Evolutionary conservation across 495 filamentous ascomycete genomes (phyloP), one percentile per base, ranked within the genome.

Genomic region (Viridothelium virens): DNA sequence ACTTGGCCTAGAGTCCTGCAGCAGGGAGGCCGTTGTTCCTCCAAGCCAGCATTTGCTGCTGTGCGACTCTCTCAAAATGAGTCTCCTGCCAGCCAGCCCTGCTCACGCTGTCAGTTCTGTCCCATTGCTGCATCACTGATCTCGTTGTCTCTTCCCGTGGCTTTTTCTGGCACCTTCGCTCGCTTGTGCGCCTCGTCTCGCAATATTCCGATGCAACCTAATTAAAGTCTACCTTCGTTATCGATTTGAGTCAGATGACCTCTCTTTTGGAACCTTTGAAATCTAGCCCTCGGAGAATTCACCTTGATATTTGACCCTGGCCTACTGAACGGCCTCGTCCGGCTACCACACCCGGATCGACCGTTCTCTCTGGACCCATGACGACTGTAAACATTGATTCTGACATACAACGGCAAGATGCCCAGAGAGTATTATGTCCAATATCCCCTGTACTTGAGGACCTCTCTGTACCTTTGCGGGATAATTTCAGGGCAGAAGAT

Each of bases 11-110:
- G 48, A 53, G 48, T 53, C 11, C 48, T 53, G 48, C 48, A 53
- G 48, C 48, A 53, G 48, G 48, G 48, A 53, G 48, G 48, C n/a
- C 48, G 48, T 2, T 53, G 48, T 53, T 53, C 48, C 48, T 53
- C 48, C 48, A 53, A 53, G 48, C 48, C 11, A 53, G 48, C 48
- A 53, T 53, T n/a, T 11, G 16, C 48, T 53, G 48, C 48, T 53
- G 48, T 53, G 48, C 48, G 11, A 53, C 48, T 25, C n/a, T 5
- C 48, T 53, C 9, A 14, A 53, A 53, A 53, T 53, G 48, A 53
- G 18, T 53, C 11, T 53, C 11, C 10, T 53, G 48, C 48, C 48
- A 9, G 5, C 48, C 10, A 5, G 16, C n/a, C 48, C 48, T 53
- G 48, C 48, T 53, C n/a, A 2, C 11, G 5, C 11, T 53, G 11